phyloP scores from a whole-genome alignment of 345 rosid genomes.

The Pelargonium nanum region DNA sequence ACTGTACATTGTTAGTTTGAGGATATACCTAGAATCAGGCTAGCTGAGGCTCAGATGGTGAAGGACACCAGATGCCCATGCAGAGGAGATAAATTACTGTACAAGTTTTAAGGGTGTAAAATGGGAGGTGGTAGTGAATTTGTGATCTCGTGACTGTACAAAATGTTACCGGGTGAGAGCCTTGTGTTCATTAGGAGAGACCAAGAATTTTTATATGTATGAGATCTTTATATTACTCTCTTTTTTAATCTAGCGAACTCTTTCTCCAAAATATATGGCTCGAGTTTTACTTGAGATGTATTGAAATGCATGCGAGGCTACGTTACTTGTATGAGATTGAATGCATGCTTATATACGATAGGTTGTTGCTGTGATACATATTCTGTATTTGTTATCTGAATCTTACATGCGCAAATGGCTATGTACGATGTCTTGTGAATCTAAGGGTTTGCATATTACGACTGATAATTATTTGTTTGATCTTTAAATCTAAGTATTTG shows the following conservation, averaged over 20 bases:
- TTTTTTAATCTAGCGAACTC: conserved; percentile 11
- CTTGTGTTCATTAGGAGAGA: conserved; percentile 16
- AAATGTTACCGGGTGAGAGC: conserved; percentile 20
- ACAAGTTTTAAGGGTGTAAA: conserved; percentile 35
- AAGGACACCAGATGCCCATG: too few relatives aligned
- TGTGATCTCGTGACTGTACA: conserved; percentile 29
- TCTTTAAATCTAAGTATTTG: too few relatives aligned
- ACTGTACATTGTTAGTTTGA: conserved; percentile 41
- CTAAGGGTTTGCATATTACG: too few relatives aligned
- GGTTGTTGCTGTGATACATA: too few relatives aligned
- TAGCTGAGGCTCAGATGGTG: conserved; percentile 27
- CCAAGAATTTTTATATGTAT: conserved; percentile 23
- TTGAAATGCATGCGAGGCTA: not conserved
- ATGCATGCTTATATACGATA: too few relatives aligned
- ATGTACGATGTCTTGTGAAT: too few relatives aligned
- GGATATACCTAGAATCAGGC: conserved; percentile 37
- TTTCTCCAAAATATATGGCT: too few relatives aligned
- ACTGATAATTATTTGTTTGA: too few relatives aligned
- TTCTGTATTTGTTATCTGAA: too few relatives aligned
- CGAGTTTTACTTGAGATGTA: too few relatives aligned
- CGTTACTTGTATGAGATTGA: too few relatives aligned
- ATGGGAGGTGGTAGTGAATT: conserved; percentile 20
- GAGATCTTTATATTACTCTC: conserved; percentile 6
- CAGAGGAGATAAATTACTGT: conserved; percentile 23
- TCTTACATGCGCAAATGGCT: too few relatives aligned